phyloP scores from a whole-genome alignment of 139 green algal species.

The Closterium sp. region DNA sequence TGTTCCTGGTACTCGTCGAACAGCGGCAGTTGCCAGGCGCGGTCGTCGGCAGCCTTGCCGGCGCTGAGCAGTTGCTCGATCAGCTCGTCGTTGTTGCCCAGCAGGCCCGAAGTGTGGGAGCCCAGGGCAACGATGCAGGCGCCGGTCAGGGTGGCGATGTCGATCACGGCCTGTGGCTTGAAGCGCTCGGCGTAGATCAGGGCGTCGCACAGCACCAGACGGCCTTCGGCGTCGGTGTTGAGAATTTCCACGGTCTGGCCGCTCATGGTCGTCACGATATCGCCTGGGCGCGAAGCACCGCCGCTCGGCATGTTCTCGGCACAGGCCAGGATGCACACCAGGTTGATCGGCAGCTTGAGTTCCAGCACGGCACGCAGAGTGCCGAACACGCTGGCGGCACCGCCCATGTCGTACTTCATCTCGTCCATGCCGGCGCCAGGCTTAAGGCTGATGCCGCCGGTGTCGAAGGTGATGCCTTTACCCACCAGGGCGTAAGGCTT shows the following conservation, averaged over 20 bases:
- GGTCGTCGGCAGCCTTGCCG: constrained; percentile 62
- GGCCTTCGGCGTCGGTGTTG: too few species aligned
- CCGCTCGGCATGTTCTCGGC: constrained; percentile 94
- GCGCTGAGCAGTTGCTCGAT: constrained; percentile 21
- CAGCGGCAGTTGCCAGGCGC: constrained; percentile 89
- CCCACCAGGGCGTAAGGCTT: constrained; percentile 74
- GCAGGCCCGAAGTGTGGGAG: constrained; percentile 66
- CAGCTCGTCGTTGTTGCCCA: constrained; percentile 67
- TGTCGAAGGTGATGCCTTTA: constrained; percentile 85
- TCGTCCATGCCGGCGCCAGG: constrained; percentile 82
- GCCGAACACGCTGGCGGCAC: constrained; percentile 33
- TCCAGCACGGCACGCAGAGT: constrained; percentile 54
- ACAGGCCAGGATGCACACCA: too few species aligned
- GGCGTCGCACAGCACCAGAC: too few species aligned
- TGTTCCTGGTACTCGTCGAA: constrained; percentile 58
- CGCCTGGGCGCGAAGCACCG: too few species aligned
- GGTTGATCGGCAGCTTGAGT: constrained; percentile 57
- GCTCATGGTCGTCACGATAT: too few species aligned
- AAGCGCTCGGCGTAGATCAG: too few species aligned
- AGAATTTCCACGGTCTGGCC: too few species aligned
- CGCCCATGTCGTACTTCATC: constrained; percentile 83
- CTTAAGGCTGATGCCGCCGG: constrained; percentile 67
- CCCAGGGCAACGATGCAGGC: constrained; percentile 89
- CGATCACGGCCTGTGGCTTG: constrained; percentile 61
- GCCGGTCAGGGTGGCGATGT: constrained; percentile 93